phyloP scores from a whole-genome alignment of 306 rosid species.

The Sophora flavescens region DNA sequence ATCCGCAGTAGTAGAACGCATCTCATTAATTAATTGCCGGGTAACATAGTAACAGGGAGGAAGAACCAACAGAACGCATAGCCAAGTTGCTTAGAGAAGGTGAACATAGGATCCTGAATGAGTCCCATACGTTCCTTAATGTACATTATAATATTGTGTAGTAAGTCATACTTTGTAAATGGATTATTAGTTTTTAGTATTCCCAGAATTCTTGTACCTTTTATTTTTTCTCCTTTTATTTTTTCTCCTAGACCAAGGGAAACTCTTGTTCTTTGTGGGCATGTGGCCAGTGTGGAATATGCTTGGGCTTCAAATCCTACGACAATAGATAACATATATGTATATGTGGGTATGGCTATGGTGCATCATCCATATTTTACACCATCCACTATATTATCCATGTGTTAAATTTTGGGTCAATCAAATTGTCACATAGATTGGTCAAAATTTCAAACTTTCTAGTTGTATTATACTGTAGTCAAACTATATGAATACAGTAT shows the following conservation, averaged over 20 bases:
- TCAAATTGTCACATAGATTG: too few species aligned
- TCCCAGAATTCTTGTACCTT: conserved; percentile 8
- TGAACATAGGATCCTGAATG: neutral
- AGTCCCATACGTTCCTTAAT: conserved; percentile 32
- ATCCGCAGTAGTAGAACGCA: neutral
- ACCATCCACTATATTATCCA: too few species aligned
- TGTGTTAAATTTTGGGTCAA: too few species aligned
- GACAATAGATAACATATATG: too few species aligned
- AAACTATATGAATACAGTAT: too few species aligned
- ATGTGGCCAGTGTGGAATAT: conserved; percentile 19
- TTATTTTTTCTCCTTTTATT: neutral
- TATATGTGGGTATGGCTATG: too few species aligned
- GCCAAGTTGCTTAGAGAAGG: neutral
- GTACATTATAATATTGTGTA: neutral
- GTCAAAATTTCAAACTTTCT: too few species aligned
- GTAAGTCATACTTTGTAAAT: neutral
- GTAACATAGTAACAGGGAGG: conserved; percentile 28
- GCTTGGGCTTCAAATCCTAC: too few species aligned
- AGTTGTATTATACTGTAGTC: too few species aligned
- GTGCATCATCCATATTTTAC: too few species aligned
- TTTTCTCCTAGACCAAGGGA: conserved; percentile 21
- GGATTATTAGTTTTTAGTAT: conserved; percentile 19
- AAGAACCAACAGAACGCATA: conserved; percentile 27
- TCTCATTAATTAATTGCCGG: conserved; percentile 50
- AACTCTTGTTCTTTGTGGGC: conserved; percentile 32